Base-by-base conservation (phyloP, 129 eudicot species). In the Scalesia atractyloides region DNA sequence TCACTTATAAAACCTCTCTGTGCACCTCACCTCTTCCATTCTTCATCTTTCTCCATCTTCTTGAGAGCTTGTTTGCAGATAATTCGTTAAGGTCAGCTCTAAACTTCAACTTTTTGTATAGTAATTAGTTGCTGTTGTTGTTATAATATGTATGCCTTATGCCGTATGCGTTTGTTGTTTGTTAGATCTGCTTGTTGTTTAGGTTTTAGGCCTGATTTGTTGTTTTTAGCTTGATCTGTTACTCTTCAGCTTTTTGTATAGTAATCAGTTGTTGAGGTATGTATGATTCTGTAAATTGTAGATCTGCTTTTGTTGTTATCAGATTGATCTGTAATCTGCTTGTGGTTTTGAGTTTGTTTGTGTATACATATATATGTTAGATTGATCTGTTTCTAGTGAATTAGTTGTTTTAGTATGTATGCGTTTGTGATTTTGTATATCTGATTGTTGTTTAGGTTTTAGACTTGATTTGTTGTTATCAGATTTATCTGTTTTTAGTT, bases 1-100 rank as follows among this genome's bases (percentile, higher is more conserved):
- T 46, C 81, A 50, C 67, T 62, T 78, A 78, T 78, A 78, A 78
- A 78, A 78, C 16, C 82, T 70, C 77, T 62, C 82, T 52, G 70
- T 51, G 67, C 82, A 70, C 18, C 67, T 63, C 82, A 51, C 82
- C 44, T 47, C 24, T 24, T n/a, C 66, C 59, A 78, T 78, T 78
- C 77, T 77, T 78, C 77, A 12, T 52, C 71, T 78, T 78, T 66
- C 81, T 77, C 56, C 76, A 60, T 76, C 81, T 76, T 34, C 39
- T 24, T 33, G 9, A 47, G 20, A 56, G 30, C 18, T 43, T 14
- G 9, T 52, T 56, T 62, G 66, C 82, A 12, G 37, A 62, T 24
- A 37, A 24, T 62, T 70, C 67, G 15, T 22, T 78, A 63, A 78
- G 82, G 82, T 78, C 60, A 41, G 58, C 41, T 4, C 39, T 18